Conservation (phyloP, 108 stramenopile genomes). For the Nitzschia sp. region DNA sequence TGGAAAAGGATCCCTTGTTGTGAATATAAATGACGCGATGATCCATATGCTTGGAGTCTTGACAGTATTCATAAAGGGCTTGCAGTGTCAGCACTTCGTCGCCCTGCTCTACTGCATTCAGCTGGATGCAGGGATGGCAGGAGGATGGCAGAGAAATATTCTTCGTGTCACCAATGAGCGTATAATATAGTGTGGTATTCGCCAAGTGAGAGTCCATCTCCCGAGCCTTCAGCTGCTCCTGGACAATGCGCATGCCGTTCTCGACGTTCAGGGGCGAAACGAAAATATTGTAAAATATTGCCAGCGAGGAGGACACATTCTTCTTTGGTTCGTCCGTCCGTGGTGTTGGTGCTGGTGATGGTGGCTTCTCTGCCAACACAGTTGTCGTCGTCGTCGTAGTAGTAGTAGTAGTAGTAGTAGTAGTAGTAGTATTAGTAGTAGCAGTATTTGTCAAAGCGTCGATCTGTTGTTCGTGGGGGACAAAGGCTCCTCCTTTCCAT, state of each 20-base stretch:
- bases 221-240: background rate
- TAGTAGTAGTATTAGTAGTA: no score
- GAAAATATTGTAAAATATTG: background rate
- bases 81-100: background rate
- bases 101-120: background rate
- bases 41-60: background rate
- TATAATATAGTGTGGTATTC: background rate
- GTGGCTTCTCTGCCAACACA: no score
- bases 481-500: no score
- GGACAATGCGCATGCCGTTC: background rate
- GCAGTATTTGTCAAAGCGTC: no score
- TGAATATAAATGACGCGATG: slow-evolving; percentile 18
- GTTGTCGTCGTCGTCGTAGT: no score
- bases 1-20: slow-evolving; percentile 12
- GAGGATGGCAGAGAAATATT: background rate
- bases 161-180: background rate
- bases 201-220: background rate
- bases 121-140: background rate
- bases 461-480: no score
- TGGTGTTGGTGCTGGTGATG: no score
- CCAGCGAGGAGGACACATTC: no score
- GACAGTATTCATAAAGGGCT: slow-evolving; percentile 8
- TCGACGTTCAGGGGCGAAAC: background rate
- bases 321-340: no score
- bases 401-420: no score